These are phyloP conservation scores for Acanthamoeba royreba DNA, from an alignment of 208 protist species.

Conservation along the genomic window DNA sequence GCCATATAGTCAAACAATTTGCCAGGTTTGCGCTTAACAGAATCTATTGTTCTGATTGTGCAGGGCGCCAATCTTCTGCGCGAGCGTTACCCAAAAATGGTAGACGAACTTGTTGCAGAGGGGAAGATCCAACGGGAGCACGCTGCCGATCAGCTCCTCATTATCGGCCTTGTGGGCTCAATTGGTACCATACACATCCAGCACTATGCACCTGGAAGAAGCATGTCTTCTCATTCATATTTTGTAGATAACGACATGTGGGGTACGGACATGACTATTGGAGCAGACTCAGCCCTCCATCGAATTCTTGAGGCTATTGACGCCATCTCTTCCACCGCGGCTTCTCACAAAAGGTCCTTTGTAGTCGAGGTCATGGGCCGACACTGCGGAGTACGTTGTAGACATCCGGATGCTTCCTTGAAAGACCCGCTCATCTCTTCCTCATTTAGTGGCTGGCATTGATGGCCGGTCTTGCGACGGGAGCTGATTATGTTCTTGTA, in stretches of 20 bases:
- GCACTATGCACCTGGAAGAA: background rate
- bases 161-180: slow-evolving; percentile 75
- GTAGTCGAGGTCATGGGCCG: slow-evolving; percentile 74
- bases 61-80: slow-evolving; percentile 72
- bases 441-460: slow-evolving; percentile 73
- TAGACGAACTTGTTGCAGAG: slow-evolving; percentile 55
- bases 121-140: background rate
- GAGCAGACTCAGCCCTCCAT: slow-evolving; percentile 68
- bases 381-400: slow-evolving; percentile 51
- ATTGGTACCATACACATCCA: slow-evolving; percentile 44
- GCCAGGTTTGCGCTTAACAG: background rate
- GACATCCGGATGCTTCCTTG: too few relatives aligned
- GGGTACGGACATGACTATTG: slow-evolving; percentile 72
- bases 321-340: slow-evolving; percentile 65
- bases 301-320: slow-evolving; percentile 74
- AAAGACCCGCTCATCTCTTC: too few relatives aligned
- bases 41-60: background rate
- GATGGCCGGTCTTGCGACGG: slow-evolving; percentile 65
- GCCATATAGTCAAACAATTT: slow-evolving; percentile 32
- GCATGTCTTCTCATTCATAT: background rate
- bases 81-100: slow-evolving; percentile 55
- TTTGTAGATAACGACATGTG: slow-evolving; percentile 78
- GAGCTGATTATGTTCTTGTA: slow-evolving; percentile 76
- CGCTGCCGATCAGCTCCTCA: background rate
- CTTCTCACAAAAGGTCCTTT: slow-evolving; percentile 72